These are phyloP conservation scores for Urochloa ruziziensis DNA, from an alignment of 176 grass and related monocot genomes.

Conservation along the genomic window DNA sequence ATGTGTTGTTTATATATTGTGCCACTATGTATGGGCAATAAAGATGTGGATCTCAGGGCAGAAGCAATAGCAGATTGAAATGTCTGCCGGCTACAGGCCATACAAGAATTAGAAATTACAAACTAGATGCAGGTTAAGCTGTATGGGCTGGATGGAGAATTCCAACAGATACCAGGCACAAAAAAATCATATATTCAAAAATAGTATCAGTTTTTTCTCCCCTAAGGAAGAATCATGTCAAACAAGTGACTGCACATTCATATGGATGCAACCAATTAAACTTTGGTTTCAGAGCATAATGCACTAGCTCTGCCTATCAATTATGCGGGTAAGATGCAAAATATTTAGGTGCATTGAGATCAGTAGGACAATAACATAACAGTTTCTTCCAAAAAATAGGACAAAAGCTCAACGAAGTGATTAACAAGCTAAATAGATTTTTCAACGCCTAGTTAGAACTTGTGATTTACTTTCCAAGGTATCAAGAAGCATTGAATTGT, in stretches of 20 bases:
- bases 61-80: slow-evolving; percentile 1
- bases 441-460: neutral
- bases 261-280: neutral
- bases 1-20: neutral
- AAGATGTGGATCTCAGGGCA: neutral
- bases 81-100: neutral
- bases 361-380: neutral
- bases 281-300: neutral
- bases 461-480: slow-evolving; percentile 4
- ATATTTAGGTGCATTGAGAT: slow-evolving; percentile 1
- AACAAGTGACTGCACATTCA: neutral
- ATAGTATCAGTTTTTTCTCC: neutral
- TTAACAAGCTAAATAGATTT: slow-evolving; percentile 1
- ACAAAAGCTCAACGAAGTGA: slow-evolving; percentile 18
- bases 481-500: slow-evolving; percentile 17
- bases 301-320: neutral
- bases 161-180: neutral
- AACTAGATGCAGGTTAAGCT: neutral
- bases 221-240: neutral
- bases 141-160: neutral
- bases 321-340: neutral
- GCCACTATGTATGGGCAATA: neutral
- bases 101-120: neutral
- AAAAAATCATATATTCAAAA: neutral
- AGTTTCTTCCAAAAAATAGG: neutral